Evolutionary conservation across 257 asterid species (phyloP).

Genomic region (Nemophila menziesii): DNA sequence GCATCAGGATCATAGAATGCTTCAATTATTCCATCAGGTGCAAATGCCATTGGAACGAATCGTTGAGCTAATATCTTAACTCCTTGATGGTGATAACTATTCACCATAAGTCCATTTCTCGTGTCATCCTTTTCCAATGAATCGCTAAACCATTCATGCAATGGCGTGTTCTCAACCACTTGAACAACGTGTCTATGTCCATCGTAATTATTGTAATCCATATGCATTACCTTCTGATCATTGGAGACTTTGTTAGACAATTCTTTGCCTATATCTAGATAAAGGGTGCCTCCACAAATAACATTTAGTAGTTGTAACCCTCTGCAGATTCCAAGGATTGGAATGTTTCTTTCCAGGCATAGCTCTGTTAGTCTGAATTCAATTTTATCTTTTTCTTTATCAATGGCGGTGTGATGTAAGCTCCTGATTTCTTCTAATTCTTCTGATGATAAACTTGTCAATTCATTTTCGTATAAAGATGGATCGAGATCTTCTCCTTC

Average conservation of each 20-base stretch:
- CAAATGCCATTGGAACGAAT: conserved; percentile 75
- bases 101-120: conserved; percentile 44
- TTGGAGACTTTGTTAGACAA: conserved; percentile 15
- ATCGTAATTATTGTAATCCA: conserved; percentile 67
- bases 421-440: conserved; percentile 56
- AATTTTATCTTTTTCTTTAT: conserved; percentile 64
- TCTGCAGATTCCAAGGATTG: conserved; percentile 74
- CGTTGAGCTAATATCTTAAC: conserved; percentile 69
- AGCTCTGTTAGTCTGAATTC: conserved; percentile 63
- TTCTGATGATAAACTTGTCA: conserved; percentile 23
- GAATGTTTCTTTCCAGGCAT: conserved; percentile 75
- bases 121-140: conserved; percentile 35
- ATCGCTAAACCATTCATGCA: conserved; percentile 56
- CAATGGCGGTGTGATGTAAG: conserved; percentile 65
- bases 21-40: conserved; percentile 72
- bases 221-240: conserved; percentile 30
- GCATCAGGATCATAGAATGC: conserved; percentile 76
- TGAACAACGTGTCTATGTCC: conserved; percentile 52
- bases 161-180: conserved; percentile 48
- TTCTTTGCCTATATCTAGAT: conserved; percentile 60
- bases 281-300: conserved; percentile 79
- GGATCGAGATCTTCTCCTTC: conserved; percentile 34
- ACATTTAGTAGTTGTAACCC: conserved; percentile 82
- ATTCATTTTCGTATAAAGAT: conserved; percentile 15
- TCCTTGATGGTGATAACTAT: conserved; percentile 90